Evolutionary conservation across 2,329 filamentous ascomycete genomes (phyloP), one percentile per base, ranked within the genome.

Genomic region (Monilinia fructigena): DNA sequence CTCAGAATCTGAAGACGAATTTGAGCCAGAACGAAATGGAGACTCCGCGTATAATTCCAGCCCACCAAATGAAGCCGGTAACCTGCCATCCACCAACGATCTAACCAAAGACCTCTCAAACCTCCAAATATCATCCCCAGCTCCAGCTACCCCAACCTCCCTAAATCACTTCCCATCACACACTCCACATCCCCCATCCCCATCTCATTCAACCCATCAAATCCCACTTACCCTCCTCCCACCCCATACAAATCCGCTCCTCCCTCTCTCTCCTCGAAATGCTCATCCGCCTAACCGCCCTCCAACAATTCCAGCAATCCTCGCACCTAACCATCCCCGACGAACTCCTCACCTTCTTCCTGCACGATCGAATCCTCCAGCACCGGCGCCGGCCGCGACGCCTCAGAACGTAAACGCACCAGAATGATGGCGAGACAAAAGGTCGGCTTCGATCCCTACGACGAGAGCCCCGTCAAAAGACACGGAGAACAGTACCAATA

Each of bases 231-330:
- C 10, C 31, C 42, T 20, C 35, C 82, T 74, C 64, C 26, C 16
- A 78, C 72, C 68, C 80, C 61, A 79, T 79, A 65, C 77, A 80
- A 40, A 85, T 90, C 71, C 85, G 85, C 64, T 89, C 87, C 0
- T 90, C 86, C 0, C 81, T 92, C 7, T 91, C 89, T 5, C 83
- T 91, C 26, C 83, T 92, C 54, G 89, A 92, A 75, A 90, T 89
- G 76, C 83, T 92, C 8, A 83, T 91, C 67, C 88, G 89, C 63
- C 83, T 92, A 38, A 87, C 87, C 1, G 86, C 88, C 0, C 82
- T 91, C 4, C 89, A 92, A 75, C 89, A 92, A 79, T 91, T 90
- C 77, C 86, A 90, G 70, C 89, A 92, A 80, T 82, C 85, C 65
- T 88, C 88, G 0, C 89, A 91, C 72, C 83, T 92, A 16, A 82